Evolutionary conservation across 257 asterid species (phyloP).

Genomic region (Echium plantagineum): DNA sequence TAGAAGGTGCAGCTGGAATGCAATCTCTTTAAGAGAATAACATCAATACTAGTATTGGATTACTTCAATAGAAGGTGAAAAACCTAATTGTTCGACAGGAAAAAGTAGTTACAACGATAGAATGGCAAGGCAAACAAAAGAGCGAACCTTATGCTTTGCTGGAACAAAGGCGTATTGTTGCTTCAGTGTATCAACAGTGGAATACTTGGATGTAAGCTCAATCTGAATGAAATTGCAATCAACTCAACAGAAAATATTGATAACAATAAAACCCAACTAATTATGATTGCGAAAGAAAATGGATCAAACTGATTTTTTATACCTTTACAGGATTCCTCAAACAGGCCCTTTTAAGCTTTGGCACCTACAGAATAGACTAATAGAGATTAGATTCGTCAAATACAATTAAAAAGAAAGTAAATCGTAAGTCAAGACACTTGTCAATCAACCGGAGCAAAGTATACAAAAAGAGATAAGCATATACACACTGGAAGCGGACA

Average conservation of each 20-base stretch:
- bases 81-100: no score
- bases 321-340: conserved; percentile 87
- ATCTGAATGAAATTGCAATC: conserved; percentile 34
- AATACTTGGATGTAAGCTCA: conserved; percentile 77
- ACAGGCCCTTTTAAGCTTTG: conserved; percentile 91
- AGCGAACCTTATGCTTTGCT: conserved; percentile 67
- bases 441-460: background rate
- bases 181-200: conserved; percentile 86
- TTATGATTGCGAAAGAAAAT: background rate
- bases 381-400: background rate
- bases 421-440: background rate
- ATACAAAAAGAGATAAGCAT: background rate
- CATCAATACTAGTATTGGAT: no score
- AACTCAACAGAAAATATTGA: conserved; percentile 1
- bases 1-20: no score
- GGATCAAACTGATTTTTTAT: conserved; percentile 9
- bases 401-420: background rate
- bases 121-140: no score
- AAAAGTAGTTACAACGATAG: no score
- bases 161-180: conserved; percentile 76
- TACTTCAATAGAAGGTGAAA: no score
- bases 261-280: background rate
- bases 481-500: no score
- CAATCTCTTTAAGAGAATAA: no score
- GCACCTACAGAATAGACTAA: conserved; percentile 50